Evolutionary conservation across 352 stramenopile genomes (phyloP), one percentile per base, ranked within the genome.

Genomic region (Phytopythium chamaehyphon): DNA sequence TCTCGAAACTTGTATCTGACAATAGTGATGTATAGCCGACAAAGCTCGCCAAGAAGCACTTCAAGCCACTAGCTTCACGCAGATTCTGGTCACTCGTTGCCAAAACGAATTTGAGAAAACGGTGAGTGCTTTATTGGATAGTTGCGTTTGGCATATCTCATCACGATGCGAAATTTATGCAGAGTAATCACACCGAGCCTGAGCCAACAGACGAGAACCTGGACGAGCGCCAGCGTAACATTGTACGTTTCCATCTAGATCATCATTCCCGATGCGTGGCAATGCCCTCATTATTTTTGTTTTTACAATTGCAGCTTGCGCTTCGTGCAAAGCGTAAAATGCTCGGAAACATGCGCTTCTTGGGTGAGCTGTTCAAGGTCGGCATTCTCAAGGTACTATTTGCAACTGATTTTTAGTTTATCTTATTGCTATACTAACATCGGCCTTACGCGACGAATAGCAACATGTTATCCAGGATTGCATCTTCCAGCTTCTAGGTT

Each of bases 331-430:
- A 94, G 53, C 67, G 70, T 42, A 61, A 71, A 9, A 92, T 95
- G 85, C 65, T 95, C 15, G 85, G 85, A 21, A 95, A 93, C 63
- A 93, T 93, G 43, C 85, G 85, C 28, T 95, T 95, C 47, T 86
- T 95, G 31, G 85, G 83, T 28, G 85, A 95, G 45, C 44, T 95
- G 31, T 95, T 90, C 66, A 95, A 95, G 58, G 73, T 87, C 35
- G 85, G 91, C 54, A 56, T 95, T 51, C 70, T 95, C 38, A 87
- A 91, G 48, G 80, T 90, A 66, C 10, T n/a, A 28, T 26, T 49
- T 8, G 1, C 19, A 9, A 18, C n/a, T 33, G 8, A 35, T 37
- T 19, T 8, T 44, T 8, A 10, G 21, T 8, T 47, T 10, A 40
- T 15, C 15, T 16, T 42, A 5, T 38, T 35, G 39, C n/a, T 19